A percentile compares a stretch with the other conserved stretches of the same genome.
These are phyloP conservation scores for Xenoacremonium recifei DNA, from an alignment of 2,329 filamentous ascomycete species.

Conservation along the genomic window DNA sequence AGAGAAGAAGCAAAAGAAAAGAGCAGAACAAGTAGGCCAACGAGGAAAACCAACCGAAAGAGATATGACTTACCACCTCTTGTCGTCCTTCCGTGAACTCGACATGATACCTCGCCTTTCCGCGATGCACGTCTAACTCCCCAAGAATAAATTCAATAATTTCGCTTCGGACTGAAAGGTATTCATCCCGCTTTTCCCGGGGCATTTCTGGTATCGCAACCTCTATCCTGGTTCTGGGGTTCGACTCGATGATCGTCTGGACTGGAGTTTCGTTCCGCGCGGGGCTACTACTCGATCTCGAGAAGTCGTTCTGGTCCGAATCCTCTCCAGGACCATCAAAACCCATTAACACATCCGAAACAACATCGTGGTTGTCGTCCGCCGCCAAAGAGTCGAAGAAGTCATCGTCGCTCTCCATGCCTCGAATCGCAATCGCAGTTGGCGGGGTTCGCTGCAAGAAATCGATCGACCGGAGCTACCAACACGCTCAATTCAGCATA, in stretches of 20 bases:
- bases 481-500: too few species aligned
- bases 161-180: constrained; percentile 32
- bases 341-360: too few species aligned
- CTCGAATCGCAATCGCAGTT: constrained; percentile 2
- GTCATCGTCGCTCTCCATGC: constrained; percentile 15
- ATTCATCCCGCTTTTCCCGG: constrained; percentile 26
- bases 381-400: constrained; percentile 8
- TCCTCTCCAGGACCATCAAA: too few species aligned
- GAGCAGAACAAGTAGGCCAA: too few species aligned
- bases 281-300: too few species aligned
- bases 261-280: too few species aligned
- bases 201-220: constrained; percentile 30
- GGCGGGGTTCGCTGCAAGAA: too few species aligned
- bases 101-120: constrained; percentile 32
- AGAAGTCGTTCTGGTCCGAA: too few species aligned
- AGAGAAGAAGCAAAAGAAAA: too few species aligned
- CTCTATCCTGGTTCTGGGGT: constrained; percentile 24
- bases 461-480: too few species aligned
- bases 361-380: neutral
- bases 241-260: too few species aligned
- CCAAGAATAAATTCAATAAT: constrained; percentile 37
- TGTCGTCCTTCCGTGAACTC: constrained; percentile 47
- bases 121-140: constrained; percentile 23
- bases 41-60: too few species aligned
- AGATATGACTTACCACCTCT: constrained; percentile 40